phyloP scores from a whole-genome alignment of 768 basidiomycete genomes.

The Suillus lakei region DNA sequence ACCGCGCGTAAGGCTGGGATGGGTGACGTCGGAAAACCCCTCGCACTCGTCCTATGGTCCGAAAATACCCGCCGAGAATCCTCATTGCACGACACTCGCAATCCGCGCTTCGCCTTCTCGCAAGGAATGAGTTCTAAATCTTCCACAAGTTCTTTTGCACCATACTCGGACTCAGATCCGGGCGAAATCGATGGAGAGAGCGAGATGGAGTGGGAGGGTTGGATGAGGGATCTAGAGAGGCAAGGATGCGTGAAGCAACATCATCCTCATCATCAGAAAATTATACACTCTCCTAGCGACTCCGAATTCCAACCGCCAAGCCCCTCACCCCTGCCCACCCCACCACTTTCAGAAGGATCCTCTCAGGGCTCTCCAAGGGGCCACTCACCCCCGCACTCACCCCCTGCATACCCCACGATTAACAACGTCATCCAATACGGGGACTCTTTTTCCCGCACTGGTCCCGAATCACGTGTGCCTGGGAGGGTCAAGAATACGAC shows the following conservation, averaged over 20 bases:
- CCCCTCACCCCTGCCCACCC: slow-evolving; percentile 22
- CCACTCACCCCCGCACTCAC: slow-evolving; percentile 15
- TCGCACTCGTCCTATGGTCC: slow-evolving; percentile 51
- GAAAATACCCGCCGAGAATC: slow-evolving; percentile 28
- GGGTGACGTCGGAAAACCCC: slow-evolving; percentile 58
- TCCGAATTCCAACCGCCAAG: slow-evolving; percentile 10
- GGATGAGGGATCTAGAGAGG: slow-evolving; percentile 61
- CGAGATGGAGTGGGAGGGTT: slow-evolving; percentile 71
- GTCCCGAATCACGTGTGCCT: slow-evolving; percentile 11
- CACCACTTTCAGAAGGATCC: slow-evolving; percentile 32
- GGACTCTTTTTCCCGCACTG: slow-evolving; percentile 6
- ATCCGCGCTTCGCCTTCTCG: slow-evolving; percentile 27
- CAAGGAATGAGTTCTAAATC: slow-evolving; percentile 29
- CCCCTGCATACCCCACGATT: slow-evolving; percentile 27
- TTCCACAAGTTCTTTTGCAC: slow-evolving; percentile 2
- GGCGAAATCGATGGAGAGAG: slow-evolving; percentile 48
- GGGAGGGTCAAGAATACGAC: slow-evolving; percentile 18
- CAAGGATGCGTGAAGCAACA: slow-evolving; percentile 30
- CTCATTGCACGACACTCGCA: slow-evolving; percentile 24
- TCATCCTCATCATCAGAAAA: slow-evolving; percentile 1
- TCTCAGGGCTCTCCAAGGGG: slow-evolving; percentile 27
- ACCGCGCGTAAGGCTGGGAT: slow-evolving; percentile 62
- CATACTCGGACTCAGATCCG: slow-evolving; percentile 33
- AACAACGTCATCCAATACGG: slow-evolving; percentile 21
- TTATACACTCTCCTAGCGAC: slow-evolving; percentile 9